Evolutionary conservation across 495 filamentous ascomycete genomes (phyloP).

Genomic region (Margaritispora aquatica): DNA sequence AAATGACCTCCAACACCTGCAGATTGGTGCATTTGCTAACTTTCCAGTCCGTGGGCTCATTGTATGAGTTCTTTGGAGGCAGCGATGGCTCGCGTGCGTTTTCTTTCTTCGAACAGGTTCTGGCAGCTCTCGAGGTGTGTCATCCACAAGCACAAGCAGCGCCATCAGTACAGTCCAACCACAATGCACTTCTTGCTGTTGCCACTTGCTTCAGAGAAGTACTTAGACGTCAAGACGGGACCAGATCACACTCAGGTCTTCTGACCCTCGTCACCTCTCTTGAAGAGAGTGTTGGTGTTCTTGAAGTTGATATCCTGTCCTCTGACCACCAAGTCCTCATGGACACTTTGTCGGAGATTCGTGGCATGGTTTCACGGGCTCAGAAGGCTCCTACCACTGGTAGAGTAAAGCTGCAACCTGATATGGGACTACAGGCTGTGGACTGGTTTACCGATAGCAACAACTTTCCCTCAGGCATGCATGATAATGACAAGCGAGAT

Average conservation of each 20-base stretch:
- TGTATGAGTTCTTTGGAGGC: slow-evolving; percentile 20
- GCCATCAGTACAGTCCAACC: neutral
- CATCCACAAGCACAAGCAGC: neutral
- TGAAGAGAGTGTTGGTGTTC: neutral
- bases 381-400: neutral
- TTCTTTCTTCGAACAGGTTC: slow-evolving; percentile 10
- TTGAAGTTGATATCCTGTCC: neutral
- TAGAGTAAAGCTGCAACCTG: neutral
- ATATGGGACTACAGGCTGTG: neutral
- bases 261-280: neutral
- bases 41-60: slow-evolving; percentile 10
- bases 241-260: neutral
- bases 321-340: neutral
- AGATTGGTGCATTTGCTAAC: too few species aligned
- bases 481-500: slow-evolving; percentile 52
- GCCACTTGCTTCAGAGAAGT: neutral
- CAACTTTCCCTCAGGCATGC: slow-evolving; percentile 28
- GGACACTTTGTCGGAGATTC: neutral
- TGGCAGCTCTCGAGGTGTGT: neutral
- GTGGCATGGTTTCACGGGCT: neutral
- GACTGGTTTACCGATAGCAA: slow-evolving; percentile 8
- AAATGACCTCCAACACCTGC: too few species aligned
- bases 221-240: neutral
- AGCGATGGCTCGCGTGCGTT: slow-evolving; percentile 16
- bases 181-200: neutral